phyloP scores from a whole-genome alignment of 257 asterid species.

The Lycium ferocissimum region DNA sequence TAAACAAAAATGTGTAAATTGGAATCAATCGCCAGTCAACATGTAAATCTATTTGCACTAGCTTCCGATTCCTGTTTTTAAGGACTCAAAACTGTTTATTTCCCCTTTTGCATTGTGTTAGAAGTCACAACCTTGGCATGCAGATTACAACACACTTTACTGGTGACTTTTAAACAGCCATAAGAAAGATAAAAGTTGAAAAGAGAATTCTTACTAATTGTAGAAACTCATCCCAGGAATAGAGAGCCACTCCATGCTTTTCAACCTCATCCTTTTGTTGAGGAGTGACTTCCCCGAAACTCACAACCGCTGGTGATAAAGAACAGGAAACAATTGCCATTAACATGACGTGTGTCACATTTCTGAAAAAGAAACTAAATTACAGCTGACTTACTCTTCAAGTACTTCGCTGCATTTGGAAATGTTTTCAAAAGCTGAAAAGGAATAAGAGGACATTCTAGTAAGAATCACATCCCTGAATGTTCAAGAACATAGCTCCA shows the following conservation, averaged over 20 bases:
- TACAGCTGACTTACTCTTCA: conserved; percentile 67
- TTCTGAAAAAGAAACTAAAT: neutral
- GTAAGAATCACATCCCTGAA: conserved; percentile 31
- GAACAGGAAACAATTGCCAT: conserved; percentile 5
- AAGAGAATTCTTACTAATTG: conserved; percentile 60
- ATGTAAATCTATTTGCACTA: neutral
- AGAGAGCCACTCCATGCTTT: conserved; percentile 60
- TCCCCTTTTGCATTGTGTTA: neutral
- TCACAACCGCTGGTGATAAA: conserved; percentile 70
- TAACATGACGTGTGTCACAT: neutral
- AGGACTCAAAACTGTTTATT: neutral
- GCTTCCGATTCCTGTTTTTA: neutral
- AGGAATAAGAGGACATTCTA: conserved; percentile 35
- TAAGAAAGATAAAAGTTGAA: conserved; percentile 22
- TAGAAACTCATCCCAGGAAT: conserved; percentile 86
- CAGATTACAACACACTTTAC: neutral
- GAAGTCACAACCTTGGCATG: neutral
- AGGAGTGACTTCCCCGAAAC: conserved; percentile 79
- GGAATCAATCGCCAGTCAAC: neutral
- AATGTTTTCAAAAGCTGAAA: conserved; percentile 85
- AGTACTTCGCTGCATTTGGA: conserved; percentile 67
- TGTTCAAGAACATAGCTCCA: neutral
- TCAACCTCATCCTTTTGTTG: conserved; percentile 75
- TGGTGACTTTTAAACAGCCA: neutral
- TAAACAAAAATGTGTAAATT: conserved; percentile 5